phyloP scores from a whole-genome alignment of 495 filamentous ascomycete genomes.

The Schizothecium vesticola region DNA sequence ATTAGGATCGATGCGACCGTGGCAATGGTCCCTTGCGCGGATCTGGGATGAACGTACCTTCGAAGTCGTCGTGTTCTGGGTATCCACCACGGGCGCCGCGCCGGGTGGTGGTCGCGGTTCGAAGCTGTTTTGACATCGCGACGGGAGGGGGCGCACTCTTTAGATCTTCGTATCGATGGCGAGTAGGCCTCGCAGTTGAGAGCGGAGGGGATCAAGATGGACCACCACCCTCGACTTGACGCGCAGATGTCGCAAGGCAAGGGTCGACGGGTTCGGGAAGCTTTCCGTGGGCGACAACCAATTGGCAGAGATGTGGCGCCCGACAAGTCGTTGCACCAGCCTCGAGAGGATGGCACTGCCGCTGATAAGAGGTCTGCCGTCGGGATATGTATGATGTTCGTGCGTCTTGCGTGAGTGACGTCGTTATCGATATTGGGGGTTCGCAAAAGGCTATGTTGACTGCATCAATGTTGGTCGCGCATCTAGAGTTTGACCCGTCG shows the following conservation, averaged over 20 bases:
- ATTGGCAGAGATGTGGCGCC: background rate
- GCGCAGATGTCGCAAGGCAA: background rate
- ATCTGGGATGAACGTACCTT: conserved; percentile 31
- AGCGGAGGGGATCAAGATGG: background rate
- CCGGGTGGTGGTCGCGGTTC: conserved; percentile 59
- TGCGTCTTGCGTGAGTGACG: background rate
- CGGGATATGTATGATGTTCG: background rate
- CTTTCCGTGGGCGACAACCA: background rate
- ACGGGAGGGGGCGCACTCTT: background rate
- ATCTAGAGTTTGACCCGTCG: background rate
- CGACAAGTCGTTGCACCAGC: background rate
- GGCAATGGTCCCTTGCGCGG: background rate
- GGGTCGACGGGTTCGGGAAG: background rate
- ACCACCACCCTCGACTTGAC: background rate
- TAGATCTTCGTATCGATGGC: background rate
- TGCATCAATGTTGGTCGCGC: background rate
- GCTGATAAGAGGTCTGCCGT: background rate
- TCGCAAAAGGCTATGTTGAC: background rate
- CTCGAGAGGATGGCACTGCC: background rate
- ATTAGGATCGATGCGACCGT: conserved; percentile 3
- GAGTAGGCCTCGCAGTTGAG: background rate
- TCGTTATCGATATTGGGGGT: background rate
- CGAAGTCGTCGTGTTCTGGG: conserved; percentile 91
- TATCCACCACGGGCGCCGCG: conserved; percentile 65
- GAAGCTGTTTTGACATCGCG: conserved; percentile 31